phyloP scores from a whole-genome alignment of 2,329 filamentous ascomycete species.

The Arthrinium puccinioides region DNA sequence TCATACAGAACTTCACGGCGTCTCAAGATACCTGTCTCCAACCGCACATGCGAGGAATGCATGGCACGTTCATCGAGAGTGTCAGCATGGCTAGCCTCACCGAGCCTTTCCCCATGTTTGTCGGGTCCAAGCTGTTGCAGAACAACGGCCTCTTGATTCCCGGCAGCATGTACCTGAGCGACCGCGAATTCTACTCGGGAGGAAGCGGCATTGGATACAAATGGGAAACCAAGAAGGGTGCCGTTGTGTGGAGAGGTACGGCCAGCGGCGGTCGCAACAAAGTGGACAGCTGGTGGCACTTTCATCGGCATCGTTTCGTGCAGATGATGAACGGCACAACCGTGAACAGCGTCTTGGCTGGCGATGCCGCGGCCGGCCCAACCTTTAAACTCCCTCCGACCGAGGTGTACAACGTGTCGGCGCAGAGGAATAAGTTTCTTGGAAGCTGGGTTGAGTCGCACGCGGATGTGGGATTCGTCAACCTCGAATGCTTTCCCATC shows the following conservation, averaged over 20 bases:
- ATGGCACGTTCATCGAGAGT: constrained; percentile 51
- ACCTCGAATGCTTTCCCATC: constrained; percentile 28
- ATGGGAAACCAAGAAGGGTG: constrained; percentile 50
- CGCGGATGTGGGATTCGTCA: constrained; percentile 35
- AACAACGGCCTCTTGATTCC: constrained; percentile 61
- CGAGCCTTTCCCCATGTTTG: constrained; percentile 52
- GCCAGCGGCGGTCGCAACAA: constrained; percentile 49
- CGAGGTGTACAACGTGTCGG: constrained; percentile 31
- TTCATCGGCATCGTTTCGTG: constrained; percentile 62
- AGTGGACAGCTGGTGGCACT: constrained; percentile 48
- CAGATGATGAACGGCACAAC: constrained; percentile 59
- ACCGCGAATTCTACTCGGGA: constrained; percentile 50
- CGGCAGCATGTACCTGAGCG: constrained; percentile 54
- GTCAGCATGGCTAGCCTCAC: constrained; percentile 43
- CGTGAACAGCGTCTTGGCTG: constrained; percentile 37
- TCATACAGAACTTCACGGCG: constrained; percentile 50
- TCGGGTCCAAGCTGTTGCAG: constrained; percentile 53
- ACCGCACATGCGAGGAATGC: constrained; percentile 40
- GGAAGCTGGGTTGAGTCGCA: constrained; percentile 32
- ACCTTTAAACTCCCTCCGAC: constrained; percentile 38
- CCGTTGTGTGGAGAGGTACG: constrained; percentile 55
- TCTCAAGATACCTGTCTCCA: constrained; percentile 54
- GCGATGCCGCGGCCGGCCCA: constrained; percentile 23
- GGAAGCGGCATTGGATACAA: constrained; percentile 41
- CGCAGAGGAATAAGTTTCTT: constrained; percentile 18